Evolutionary conservation across 1,284 basidiomycete genomes (phyloP), one percentile per base, ranked within the genome.

Genomic region (Microbotryum intermedium): DNA sequence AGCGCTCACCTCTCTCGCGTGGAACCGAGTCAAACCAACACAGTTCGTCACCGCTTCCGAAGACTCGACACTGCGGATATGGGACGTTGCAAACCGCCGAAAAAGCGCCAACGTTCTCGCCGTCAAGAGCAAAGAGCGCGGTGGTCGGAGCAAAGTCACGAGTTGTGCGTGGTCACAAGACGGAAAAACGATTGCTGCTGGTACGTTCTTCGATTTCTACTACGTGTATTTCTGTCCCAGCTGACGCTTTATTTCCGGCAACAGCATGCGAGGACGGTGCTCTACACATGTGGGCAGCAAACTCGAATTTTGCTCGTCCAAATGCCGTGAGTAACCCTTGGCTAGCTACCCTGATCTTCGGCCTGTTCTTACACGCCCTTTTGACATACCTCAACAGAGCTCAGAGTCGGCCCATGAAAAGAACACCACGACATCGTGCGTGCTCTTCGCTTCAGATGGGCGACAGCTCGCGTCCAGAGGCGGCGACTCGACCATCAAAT

Each of bases 31-130:
- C 64, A 85, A 95, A 67, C 75, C 82, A 13, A 81, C 86, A 60
- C 76, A 80, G 21, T 98, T 98, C 76, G 85, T 97, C 56, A 98
- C 95, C 2, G 84, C 85, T 61, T 91, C 90, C n/a, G 85, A 86
- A 48, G 95, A 99, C 76, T 91, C 89, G 6, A 97, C 95, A 0
- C 86, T 59, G 59, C 91, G 90, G 59, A 87, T 99, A 74, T 99
- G 95, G 95, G 87, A 97, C 68, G 82, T 85, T 10, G 86, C 88
- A 70, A 84, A 90, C 70, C 86, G 84, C 70, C 82, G 86, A 50
- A 93, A 93, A 74, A 92, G 97, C 73, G 91, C 91, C 77, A 82
- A 84, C 0, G 90, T 97, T 42, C 92, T 98, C 67, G 91, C 97
- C 11, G 87, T 97, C 67, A 94, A 93, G 76, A 93, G 90, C 21